Percentiles rank a stretch among this genome's conserved stretches.
Conservation (phyloP, 495 filamentous ascomycete genomes). For the Penicillium coffeae region DNA sequence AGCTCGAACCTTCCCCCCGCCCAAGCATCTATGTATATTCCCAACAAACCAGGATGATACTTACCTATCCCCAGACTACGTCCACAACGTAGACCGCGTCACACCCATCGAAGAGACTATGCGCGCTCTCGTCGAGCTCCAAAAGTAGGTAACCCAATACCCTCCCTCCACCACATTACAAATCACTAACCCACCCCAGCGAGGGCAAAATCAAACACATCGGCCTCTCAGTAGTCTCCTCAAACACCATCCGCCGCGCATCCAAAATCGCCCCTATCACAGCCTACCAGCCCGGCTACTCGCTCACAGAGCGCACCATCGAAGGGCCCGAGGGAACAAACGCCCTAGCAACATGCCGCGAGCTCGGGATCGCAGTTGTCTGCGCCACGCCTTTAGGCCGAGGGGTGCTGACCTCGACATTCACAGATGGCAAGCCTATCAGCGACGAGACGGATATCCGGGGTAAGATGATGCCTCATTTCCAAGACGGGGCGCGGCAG, state of each 20-base stretch:
- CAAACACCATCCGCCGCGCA: constrained; percentile 38
- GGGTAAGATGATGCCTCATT: not conserved
- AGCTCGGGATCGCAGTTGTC: constrained; percentile 45
- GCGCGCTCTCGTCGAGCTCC: constrained; percentile 54
- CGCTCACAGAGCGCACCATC: constrained; percentile 47
- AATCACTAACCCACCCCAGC: constrained; percentile 13
- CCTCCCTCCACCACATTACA: not conserved
- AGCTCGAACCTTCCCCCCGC: not conserved
- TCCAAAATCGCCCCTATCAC: constrained; percentile 30
- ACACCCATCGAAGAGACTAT: constrained; percentile 57
- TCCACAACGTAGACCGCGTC: constrained; percentile 31
- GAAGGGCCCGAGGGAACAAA: constrained; percentile 43
- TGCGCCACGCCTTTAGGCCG: constrained; percentile 45
- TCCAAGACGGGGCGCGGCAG: not conserved
- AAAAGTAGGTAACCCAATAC: constrained; percentile 43
- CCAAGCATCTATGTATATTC: not conserved
- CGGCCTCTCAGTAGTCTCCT: constrained; percentile 34
- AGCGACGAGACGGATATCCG: constrained; percentile 3
- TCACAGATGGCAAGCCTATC: constrained; percentile 27
- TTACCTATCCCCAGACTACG: constrained; percentile 34
- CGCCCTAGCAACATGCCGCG: constrained; percentile 46
- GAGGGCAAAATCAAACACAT: constrained; percentile 49
- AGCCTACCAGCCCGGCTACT: constrained; percentile 46
- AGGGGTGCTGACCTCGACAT: constrained; percentile 37
- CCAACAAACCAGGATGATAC: constrained; percentile 30